Evolutionary conservation across 139 green algal species (phyloP), one percentile per base, ranked within the genome.

Genomic region (Bryopsis sp.): DNA sequence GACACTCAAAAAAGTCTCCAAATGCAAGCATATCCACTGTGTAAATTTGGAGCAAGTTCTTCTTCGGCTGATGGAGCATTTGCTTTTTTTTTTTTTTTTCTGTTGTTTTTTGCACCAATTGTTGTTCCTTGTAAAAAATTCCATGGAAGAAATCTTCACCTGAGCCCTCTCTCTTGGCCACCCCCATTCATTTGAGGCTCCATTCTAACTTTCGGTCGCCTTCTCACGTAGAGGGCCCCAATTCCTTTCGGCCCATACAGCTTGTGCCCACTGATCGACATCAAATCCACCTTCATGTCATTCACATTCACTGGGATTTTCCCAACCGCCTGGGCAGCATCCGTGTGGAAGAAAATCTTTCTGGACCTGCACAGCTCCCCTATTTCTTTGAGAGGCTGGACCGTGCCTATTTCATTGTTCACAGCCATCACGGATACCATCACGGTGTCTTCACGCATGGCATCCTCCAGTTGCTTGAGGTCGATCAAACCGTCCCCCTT

Each of bases 401-500:
- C 68, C 61, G 91, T 83, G 6, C 88, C 94, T 64, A 99, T 97
- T 81, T 99, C 94, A 72, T 99, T 99, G 83, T 99, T 99, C 36
- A 97, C 87, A 3, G 85, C 79, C 94, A 99, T 99, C 46, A 98
- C 74, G 2, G 84, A 95, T 3, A 97, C 90, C 4, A 98, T 35
- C 3, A 76, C 91, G 0, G 94, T 99, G 67, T 97, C 90, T 1
- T 81, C 81, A 2, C 89, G 74, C 15, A 99, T 90, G 37, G 85
- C 80, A 1, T 74, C 82, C 47, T 87, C 48, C 35, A 98, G 78
- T 75, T 87, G 71, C 43, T 90, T 47, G 64, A 97, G 5, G 72
- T 94, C 81, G 7, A 99, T 58, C 61, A 96, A 77, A 0, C 94
- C 94, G 61, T 97, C 85, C 39, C 62, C 60, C 60, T 88, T 60